These are phyloP conservation scores for Diplocarpon mali DNA, from an alignment of 2,329 filamentous ascomycete genomes.

Conservation along the genomic window DNA sequence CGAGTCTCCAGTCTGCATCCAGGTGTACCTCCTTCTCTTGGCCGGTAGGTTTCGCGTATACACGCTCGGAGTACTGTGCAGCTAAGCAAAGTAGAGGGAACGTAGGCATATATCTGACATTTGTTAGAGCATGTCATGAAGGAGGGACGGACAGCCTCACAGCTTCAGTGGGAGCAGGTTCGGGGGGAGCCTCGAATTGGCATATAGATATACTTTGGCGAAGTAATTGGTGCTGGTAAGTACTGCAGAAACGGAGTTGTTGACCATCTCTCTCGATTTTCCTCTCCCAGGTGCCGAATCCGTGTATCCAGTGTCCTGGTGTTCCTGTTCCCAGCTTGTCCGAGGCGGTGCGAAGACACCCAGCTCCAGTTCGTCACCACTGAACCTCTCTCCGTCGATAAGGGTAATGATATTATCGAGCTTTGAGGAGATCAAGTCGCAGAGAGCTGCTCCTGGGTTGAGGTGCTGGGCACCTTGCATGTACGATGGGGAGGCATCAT, in stretches of 20 bases:
- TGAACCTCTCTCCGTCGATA: conserved; percentile 53
- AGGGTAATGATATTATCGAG: conserved; percentile 59
- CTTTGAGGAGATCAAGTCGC: conserved; percentile 48
- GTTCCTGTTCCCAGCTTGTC: conserved; percentile 18
- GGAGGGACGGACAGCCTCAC: conserved; percentile 31
- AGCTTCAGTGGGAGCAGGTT: conserved; percentile 57
- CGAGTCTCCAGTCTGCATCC: conserved; percentile 57
- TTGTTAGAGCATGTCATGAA: conserved; percentile 1
- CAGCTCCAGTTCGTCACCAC: conserved; percentile 44
- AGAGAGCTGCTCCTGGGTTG: conserved; percentile 37
- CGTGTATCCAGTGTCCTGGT: conserved; percentile 10
- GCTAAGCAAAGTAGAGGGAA: conserved; percentile 71
- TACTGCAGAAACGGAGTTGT: conserved; percentile 28
- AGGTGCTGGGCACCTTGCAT: conserved; percentile 33
- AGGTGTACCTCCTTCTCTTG: conserved; percentile 59
- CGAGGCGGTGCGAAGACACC: conserved; percentile 17
- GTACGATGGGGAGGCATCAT: conserved; percentile 35
- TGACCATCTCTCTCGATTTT: conserved; percentile 27
- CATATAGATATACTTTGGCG: conserved; percentile 66
- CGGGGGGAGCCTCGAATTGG: conserved; percentile 62
- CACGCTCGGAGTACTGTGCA: conserved; percentile 64
- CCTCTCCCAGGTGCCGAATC: conserved; percentile 17
- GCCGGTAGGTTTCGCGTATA: conserved; percentile 55
- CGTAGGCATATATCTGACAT: conserved; percentile 53
- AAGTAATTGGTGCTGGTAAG: conserved; percentile 48